Conservation (phyloP, 1,284 basidiomycete genomes). For the Microbotryum lychnidis-dioicae region DNA sequence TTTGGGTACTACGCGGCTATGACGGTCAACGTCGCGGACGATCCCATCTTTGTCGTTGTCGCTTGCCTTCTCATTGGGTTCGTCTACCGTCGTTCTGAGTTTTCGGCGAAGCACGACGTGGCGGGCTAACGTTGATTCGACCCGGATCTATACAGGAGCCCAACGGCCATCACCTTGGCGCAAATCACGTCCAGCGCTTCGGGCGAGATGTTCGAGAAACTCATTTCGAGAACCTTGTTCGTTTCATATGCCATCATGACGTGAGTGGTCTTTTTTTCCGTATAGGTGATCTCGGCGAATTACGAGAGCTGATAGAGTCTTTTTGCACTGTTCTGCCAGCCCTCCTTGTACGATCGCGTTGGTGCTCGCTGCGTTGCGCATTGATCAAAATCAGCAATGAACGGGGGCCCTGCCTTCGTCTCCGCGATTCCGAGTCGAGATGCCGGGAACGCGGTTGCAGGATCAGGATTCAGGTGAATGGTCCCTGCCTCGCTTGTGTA, state of each 20-base stretch:
- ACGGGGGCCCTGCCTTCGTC: too few species aligned
- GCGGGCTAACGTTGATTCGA: neutral
- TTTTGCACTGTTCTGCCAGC: neutral
- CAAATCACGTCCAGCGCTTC: constrained; percentile 28
- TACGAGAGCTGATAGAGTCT: neutral
- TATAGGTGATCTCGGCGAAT: neutral
- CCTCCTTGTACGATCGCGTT: constrained; percentile 22
- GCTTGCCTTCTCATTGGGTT: constrained; percentile 33
- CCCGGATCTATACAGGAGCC: constrained; percentile 15
- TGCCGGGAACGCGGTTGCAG: constrained; percentile 7
- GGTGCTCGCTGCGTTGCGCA: constrained; percentile 24
- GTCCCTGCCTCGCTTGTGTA: neutral
- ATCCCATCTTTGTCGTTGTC: constrained; percentile 33
- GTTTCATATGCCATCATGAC: constrained; percentile 37
- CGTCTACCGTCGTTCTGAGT: neutral
- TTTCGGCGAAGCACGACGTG: neutral
- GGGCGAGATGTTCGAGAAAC: constrained; percentile 17
- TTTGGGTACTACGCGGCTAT: constrained; percentile 32
- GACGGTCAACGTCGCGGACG: constrained; percentile 33
- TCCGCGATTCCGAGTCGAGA: too few species aligned
- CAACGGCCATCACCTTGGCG: constrained; percentile 35
- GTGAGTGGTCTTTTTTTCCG: neutral
- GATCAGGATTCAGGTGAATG: constrained; percentile 5
- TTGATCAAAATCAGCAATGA: constrained; percentile 6
- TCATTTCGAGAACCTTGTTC: constrained; percentile 34